A percentile compares a stretch with the other conserved stretches of the same genome.
Evolutionary conservation across 2,329 filamentous ascomycete genomes (phyloP).

Genomic region (Exserohilum turcica): DNA sequence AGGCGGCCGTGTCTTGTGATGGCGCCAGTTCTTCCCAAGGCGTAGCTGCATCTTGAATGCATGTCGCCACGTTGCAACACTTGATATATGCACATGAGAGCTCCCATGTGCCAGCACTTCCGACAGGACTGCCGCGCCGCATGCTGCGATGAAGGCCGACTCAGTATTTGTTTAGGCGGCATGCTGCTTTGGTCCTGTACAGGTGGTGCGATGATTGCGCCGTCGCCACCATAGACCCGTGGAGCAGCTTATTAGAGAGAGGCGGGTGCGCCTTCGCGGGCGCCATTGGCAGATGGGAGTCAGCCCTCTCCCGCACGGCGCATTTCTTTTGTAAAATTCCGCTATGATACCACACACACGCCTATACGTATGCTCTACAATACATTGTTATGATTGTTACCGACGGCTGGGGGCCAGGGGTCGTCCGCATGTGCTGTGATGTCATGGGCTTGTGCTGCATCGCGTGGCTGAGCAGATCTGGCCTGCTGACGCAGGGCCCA

Average conservation of each 20-base stretch:
- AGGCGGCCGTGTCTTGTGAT: slow-evolving; percentile 32
- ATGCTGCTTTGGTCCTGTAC: slow-evolving; percentile 9
- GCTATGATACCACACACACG: slow-evolving; percentile 40
- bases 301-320: slow-evolving; percentile 7
- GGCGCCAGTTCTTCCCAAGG: slow-evolving; percentile 30
- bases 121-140: slow-evolving; percentile 24
- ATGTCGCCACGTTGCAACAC: not conserved
- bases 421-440: slow-evolving; percentile 21
- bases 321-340: slow-evolving; percentile 15
- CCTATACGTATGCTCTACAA: slow-evolving; percentile 21
- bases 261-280: slow-evolving; percentile 28
- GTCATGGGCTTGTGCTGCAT: slow-evolving; percentile 20
- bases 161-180: slow-evolving; percentile 8
- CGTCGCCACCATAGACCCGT: slow-evolving; percentile 5
- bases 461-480: slow-evolving; percentile 16
- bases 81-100: not conserved
- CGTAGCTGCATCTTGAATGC: slow-evolving; percentile 22
- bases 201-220: slow-evolving; percentile 11
- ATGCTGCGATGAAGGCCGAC: not conserved
- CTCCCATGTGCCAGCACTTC: slow-evolving; percentile 17
- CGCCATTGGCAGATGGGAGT: slow-evolving; percentile 12
- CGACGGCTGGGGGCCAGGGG: not conserved
- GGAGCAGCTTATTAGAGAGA: slow-evolving; percentile 16
- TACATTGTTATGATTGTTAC: slow-evolving; percentile 14
- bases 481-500: slow-evolving; percentile 10